Evolutionary conservation across 768 basidiomycete genomes (phyloP), one percentile per base, ranked within the genome.

Genomic region (Tricholoma terreum): DNA sequence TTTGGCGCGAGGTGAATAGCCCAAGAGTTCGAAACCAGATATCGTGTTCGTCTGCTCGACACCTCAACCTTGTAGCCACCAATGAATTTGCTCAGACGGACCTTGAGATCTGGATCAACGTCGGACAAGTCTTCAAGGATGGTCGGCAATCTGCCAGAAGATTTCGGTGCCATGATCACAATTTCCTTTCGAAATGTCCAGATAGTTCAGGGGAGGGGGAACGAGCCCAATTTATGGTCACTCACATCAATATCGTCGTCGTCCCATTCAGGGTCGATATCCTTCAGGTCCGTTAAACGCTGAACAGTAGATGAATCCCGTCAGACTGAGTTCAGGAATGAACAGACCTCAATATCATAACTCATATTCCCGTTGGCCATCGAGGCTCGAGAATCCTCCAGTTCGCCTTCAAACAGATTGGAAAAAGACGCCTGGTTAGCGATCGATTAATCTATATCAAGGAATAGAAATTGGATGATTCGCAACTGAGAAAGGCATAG

Each of bases 161-260:
- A 58, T 60, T 78, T 80, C 3, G 73, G 72, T 1, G 76, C 75
- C 58, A 83, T 73, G 12, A 81, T 67, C 59, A 82, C 63, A 8
- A 82, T 75, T 65, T 82, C 82, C 82, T 83, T 50, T n/a, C n/a
- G 7, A 43, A 19, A 50, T 33, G 21, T 9, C 35, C 8, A 35
- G 8, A 27, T 27, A n/a, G 55, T 57, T 55, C 9, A 14, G 45
- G 38, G 7, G 19, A 15, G 22, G 36, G 27, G 6, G 30, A 12
- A 49, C 6, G 30, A 6, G 6, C 14, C 22, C 5, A 5, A 24
- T 22, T 35, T 24, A 33, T 19, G n/a, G 40, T n/a, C 8, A 62
- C 72, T 6, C 52, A 81, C 82, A 63, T 82, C 80, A 17, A 81
- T 72, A 7, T 80, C 80, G 51, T 80, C 75, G 45, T 80, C 75